A percentile compares a stretch with the other conserved stretches of the same genome.
Conservation (phyloP, 169 alveolate genomes). For the Eimeria maxima region DNA sequence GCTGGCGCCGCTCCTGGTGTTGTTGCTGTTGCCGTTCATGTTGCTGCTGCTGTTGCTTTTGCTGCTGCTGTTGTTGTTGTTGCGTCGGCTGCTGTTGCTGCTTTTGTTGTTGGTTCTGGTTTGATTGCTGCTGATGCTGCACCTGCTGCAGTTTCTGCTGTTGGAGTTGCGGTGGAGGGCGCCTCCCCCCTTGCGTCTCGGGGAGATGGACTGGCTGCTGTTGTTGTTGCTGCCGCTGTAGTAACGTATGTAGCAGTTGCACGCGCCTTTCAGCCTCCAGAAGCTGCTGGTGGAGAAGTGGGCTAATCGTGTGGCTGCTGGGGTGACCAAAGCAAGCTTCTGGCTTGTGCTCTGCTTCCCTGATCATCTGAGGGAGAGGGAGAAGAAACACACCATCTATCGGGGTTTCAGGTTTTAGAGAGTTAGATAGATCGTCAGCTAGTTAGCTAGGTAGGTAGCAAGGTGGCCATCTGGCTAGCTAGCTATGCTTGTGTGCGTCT, state of each 20-base stretch:
- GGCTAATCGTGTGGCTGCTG: neutral
- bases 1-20: neutral
- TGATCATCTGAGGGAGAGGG: neutral
- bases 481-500: neutral
- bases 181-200: neutral
- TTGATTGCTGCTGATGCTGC: conserved; percentile 2
- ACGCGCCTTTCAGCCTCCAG: conserved; percentile 32
- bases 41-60: too few species aligned
- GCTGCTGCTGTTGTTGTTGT: neutral
- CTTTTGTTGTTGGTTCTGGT: conserved; percentile 24
- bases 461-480: neutral
- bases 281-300: conserved; percentile 4
- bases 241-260: neutral
- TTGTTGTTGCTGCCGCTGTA: conserved; percentile 28
- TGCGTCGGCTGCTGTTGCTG: neutral
- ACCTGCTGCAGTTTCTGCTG: neutral
- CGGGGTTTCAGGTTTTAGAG: neutral
- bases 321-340: neutral
- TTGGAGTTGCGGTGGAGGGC: neutral
- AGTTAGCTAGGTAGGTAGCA: conserved; percentile 11
- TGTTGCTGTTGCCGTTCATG: neutral
- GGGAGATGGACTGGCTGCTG: neutral
- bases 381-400: neutral
- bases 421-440: neutral
- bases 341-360: neutral